These are phyloP conservation scores for Ottelia alismoides DNA, from an alignment of 106 monocot genomes.

Conservation along the genomic window DNA sequence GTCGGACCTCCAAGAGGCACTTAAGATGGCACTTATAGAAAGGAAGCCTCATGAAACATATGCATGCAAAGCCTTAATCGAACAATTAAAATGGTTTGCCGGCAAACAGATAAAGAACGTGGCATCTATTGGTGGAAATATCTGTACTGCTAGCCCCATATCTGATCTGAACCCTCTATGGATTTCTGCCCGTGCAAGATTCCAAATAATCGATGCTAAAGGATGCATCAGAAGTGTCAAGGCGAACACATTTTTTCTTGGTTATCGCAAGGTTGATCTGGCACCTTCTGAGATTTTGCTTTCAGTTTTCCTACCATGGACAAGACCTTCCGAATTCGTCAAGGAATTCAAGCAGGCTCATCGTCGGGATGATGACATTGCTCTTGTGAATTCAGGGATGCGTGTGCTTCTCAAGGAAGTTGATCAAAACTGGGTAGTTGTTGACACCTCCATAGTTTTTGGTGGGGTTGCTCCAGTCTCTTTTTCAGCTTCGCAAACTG, in stretches of 20 bases:
- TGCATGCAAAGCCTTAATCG: constrained; percentile 70
- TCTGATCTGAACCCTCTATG: constrained; percentile 98
- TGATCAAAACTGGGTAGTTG: constrained; percentile 35
- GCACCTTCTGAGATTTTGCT: constrained; percentile 54
- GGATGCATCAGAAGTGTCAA: constrained; percentile 41
- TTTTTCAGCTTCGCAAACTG: constrained; percentile 44
- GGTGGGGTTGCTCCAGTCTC: constrained; percentile 93
- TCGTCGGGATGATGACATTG: constrained; percentile 98
- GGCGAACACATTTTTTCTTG: constrained; percentile 78
- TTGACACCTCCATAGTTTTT: constrained; percentile 72
- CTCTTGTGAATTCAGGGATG: constrained; percentile 98
- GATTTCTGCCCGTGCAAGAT: constrained; percentile 74
- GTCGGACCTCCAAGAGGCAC: constrained; percentile 61
- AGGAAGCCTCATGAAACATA: constrained; percentile 41
- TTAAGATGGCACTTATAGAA: constrained; percentile 37
- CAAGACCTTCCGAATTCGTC: constrained; percentile 67
- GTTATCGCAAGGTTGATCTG: constrained; percentile 87
- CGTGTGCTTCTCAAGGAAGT: constrained; percentile 47
- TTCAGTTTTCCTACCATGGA: constrained; percentile 86
- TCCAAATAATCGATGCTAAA: constrained; percentile 47
- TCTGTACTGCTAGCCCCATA: constrained; percentile 98
- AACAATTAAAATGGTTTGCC: constrained; percentile 96
- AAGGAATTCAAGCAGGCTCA: constrained; percentile 99
- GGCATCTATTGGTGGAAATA: constrained; percentile 97
- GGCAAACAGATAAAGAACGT: constrained; percentile 94